Evolutionary conservation across 1,284 basidiomycete species (phyloP), one percentile per base, ranked within the genome.

Genomic region (Inonotus obliquus): DNA sequence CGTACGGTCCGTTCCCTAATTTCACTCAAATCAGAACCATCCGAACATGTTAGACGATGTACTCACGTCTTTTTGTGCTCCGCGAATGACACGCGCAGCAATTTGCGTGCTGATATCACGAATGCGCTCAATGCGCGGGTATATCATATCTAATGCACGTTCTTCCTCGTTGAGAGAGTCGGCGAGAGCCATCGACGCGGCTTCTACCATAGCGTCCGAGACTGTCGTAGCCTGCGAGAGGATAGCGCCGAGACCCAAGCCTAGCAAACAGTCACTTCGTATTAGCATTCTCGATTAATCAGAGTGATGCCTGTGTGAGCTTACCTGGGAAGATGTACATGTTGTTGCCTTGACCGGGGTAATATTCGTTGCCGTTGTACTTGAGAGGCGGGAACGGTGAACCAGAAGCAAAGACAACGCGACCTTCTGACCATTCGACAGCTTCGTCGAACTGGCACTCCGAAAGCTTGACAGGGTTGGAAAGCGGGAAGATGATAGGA

Each of bases 401-500:
- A 1, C 95, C 96, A 39, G 87, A 89, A 0, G 96, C 95, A 72
- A 96, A 98, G 63, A 98, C 82, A 27, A 92, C 90, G 48, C 75
- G 76, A 25, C 91, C 91, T 38, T 82, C 73, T 4, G 88, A 89
- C 76, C 89, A 86, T 59, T 83, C 76, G 61, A 97, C 84, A 1
- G 94, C 94, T 66, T 96, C 91, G 62, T 88, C 79, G 74, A 94
- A 97, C 35, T 89, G 88, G 70, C 90, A 91, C 72, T 94, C 92
- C 41, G 90, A 92, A 61, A 94, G 84, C 54, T 83, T 80, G 53
- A 92, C 89, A 32, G 96, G 96, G 77, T 98, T 98, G 38, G 92
- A 94, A n/a, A 98, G 85, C 54, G 96, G 93, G 82, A 98, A 97
- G 73, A 98, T 87, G 78, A 97, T 96, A 27, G 96, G 95, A 23